phyloP scores from a whole-genome alignment of 106 monocot genomes.

The Dendrobium nobile region DNA sequence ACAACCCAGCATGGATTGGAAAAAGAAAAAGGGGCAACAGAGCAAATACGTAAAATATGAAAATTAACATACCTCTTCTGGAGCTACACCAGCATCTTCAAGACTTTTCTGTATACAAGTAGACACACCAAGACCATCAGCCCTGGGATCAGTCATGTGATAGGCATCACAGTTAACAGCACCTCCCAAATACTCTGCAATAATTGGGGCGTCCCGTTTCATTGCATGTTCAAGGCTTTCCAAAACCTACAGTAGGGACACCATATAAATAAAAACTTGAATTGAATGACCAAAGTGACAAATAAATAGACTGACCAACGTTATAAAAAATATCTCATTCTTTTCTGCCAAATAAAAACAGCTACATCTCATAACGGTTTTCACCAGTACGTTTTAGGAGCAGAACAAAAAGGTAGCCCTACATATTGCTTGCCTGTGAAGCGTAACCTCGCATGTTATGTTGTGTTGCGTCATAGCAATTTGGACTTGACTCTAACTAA shows the following conservation, averaged over 20 bases:
- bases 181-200: constrained; percentile 95
- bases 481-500: no score
- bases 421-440: no score
- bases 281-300: not conserved
- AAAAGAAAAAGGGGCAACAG: not conserved
- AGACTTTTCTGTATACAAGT: constrained; percentile 81
- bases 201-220: constrained; percentile 90
- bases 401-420: not conserved
- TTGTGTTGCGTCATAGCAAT: no score
- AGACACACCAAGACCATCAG: constrained; percentile 96
- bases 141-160: constrained; percentile 98
- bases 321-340: not conserved
- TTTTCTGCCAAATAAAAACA: not conserved
- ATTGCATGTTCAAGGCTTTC: constrained; percentile 96
- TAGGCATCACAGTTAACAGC: constrained; percentile 99
- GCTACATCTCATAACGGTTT: not conserved
- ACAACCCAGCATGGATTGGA: not conserved
- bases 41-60: not conserved
- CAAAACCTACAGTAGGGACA: constrained; percentile 48
- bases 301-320: not conserved
- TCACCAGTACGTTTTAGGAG: no score
- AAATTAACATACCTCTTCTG: constrained; percentile 65
- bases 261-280: not conserved
- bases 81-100: constrained; percentile 87
- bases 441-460: no score